Evolutionary conservation across 2,329 filamentous ascomycete genomes (phyloP), one percentile per base, ranked within the genome.

Genomic region (Ceratocystis cacaofunesta): DNA sequence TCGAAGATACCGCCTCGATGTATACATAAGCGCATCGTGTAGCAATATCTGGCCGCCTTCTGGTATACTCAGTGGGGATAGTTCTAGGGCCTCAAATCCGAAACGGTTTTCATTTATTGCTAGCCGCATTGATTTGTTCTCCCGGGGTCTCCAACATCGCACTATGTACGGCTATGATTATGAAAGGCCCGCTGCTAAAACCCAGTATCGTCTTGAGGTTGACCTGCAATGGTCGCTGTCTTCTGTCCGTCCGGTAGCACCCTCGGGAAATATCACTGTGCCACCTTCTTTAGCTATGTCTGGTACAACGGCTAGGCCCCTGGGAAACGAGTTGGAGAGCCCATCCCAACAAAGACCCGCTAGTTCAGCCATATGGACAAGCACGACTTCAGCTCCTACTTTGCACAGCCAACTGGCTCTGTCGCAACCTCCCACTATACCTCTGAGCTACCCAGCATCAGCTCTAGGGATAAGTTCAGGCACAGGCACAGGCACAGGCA

Each of bases 1-100:
- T 36, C 76, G 81, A 62, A 73, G 74, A 25, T 85, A 84, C 71
- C 74, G 76, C 66, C 71, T 84, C 15, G 73, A 75, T 22, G 73
- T 83, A 48, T 81, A 84, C 69, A 72, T 85, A 17, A 79, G 81
- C 69, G 78, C 81, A 7, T 77, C 77, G 5, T 77, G 77, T 57
- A 76, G 78, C 64, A 73, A 74, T 10, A 74, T 74, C 46, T 85
- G 82, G 82, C 82, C 82, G 2, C 82, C 82, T 0, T 70, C 78
- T 15, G 76, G 79, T 28, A 70, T 36, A 68, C 72, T 62, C 15
- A 36, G 62, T 6, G 44, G 58, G 7, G 25, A 52, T 6, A 10
- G 19, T 5, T 19, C 48, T 19, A 41, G 62, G 60, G 52, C 43
- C 25, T 66, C 60, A 61, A 63, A 19, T 28, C 52, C 43, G 50